Conservation (phyloP, 2,329 filamentous ascomycete species). For the Gnomoniopsis smithogilvyi region DNA sequence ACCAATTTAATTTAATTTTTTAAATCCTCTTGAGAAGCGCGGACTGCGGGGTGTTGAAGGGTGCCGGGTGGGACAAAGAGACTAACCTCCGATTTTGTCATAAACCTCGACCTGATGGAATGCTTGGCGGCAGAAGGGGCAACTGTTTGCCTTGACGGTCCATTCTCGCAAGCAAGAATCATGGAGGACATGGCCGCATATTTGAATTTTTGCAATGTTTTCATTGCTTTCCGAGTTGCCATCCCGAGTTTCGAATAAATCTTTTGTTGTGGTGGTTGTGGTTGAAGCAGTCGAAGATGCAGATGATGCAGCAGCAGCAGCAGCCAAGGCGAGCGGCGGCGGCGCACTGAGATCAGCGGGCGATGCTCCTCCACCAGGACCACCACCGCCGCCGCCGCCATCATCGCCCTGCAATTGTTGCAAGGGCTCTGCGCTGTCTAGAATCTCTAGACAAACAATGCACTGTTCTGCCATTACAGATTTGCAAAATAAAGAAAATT, state of each 20-base stretch:
- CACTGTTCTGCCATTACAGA: conserved; percentile 59
- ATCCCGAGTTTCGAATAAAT: conserved; percentile 20
- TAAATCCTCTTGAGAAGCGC: background rate
- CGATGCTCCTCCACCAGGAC: conserved; percentile 10
- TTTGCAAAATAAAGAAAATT: conserved; percentile 32
- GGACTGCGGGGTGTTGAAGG: background rate
- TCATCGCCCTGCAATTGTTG: conserved; percentile 21
- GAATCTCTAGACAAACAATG: conserved; percentile 66
- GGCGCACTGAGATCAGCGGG: conserved; percentile 7
- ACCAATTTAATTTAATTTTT: too few relatives aligned
- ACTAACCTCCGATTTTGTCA: conserved; percentile 74
- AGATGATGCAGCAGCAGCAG: conserved; percentile 21
- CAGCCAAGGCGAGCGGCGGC: conserved; percentile 13
- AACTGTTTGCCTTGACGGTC: conserved; percentile 96
- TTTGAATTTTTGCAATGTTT: conserved; percentile 58
- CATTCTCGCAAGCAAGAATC: conserved; percentile 90
- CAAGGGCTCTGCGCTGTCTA: conserved; percentile 33
- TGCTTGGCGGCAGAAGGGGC: conserved; percentile 88
- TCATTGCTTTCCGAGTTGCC: conserved; percentile 29
- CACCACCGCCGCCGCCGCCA: conserved; percentile 21
- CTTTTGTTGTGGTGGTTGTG: conserved; percentile 25
- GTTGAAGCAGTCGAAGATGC: conserved; percentile 20
- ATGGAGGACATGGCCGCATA: conserved; percentile 90
- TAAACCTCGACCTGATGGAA: conserved; percentile 90
- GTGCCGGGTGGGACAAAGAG: background rate